Conservation (phyloP, 1,284 basidiomycete species). For the Exobasidium cylindrosporum region DNA sequence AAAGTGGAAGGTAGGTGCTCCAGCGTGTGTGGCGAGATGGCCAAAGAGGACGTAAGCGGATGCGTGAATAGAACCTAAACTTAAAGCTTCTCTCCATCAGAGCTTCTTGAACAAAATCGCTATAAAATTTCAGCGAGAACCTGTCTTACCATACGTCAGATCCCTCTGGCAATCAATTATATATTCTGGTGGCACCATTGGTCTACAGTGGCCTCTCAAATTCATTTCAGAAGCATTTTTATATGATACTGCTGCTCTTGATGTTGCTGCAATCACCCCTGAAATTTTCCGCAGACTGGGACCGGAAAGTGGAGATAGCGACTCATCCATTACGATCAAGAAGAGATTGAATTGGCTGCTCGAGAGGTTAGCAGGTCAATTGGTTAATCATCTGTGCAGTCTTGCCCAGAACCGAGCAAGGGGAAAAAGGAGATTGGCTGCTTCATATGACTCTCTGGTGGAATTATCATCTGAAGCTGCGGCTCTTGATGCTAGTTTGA, state of each 20-base stretch:
- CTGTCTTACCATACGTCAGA: conserved; percentile 24
- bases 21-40: no score
- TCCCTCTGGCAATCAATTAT: conserved; percentile 18
- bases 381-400: conserved; percentile 29
- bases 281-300: neutral
- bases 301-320: neutral
- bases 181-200: conserved; percentile 6
- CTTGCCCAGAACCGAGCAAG: conserved; percentile 39
- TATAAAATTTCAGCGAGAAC: conserved; percentile 19
- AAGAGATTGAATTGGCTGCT: neutral
- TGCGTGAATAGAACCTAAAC: neutral
- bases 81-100: neutral
- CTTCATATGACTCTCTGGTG: conserved; percentile 31
- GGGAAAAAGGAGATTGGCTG: conserved; percentile 27
- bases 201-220: neutral
- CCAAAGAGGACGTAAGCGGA: no score
- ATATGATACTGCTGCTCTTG: neutral
- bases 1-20: conserved; percentile 20
- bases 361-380: conserved; percentile 15
- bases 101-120: conserved; percentile 26
- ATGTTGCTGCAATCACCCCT: neutral
- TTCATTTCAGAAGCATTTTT: neutral
- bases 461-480: conserved; percentile 28
- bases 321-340: neutral
- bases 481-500: conserved; percentile 20